phyloP scores from a whole-genome alignment of 768 basidiomycete species.

The Trametes meyenii region DNA sequence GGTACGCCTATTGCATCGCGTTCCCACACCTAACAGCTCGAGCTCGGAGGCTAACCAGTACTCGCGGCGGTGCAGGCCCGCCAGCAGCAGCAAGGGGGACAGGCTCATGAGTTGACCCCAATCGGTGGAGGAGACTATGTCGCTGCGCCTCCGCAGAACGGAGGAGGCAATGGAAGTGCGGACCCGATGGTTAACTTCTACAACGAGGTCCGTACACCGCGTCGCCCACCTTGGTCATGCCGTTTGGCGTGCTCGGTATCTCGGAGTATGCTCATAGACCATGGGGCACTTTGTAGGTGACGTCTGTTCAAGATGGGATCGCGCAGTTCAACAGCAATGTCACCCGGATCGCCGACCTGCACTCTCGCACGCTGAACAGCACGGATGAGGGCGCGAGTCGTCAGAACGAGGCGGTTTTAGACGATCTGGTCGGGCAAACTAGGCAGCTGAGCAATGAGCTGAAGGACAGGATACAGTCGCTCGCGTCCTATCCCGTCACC shows the following conservation, averaged over 20 bases:
- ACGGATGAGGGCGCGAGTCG: conserved; percentile 70
- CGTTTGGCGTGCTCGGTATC: not conserved
- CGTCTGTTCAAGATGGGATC: conserved; percentile 72
- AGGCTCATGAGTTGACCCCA: conserved; percentile 37
- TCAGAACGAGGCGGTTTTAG: conserved; percentile 62
- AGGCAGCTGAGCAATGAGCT: conserved; percentile 67
- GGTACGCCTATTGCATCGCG: conserved; percentile 24
- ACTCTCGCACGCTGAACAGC: conserved; percentile 74
- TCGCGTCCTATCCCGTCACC: conserved; percentile 66
- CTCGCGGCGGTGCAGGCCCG: conserved; percentile 31
- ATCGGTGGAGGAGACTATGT: conserved; percentile 21
- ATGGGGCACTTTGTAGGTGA: conserved; percentile 50
- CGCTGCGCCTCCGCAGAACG: conserved; percentile 26
- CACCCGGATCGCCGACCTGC: conserved; percentile 66
- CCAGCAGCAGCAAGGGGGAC: conserved; percentile 30
- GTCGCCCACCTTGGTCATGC: not conserved
- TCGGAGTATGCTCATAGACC: not conserved
- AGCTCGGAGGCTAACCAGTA: conserved; percentile 11
- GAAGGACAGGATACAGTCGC: conserved; percentile 71
- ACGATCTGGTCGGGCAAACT: conserved; percentile 72
- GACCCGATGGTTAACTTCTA: conserved; percentile 37
- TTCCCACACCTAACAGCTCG: not conserved
- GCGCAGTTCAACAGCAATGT: conserved; percentile 72
- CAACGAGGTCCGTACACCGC: conserved; percentile 31
- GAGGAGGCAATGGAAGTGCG: conserved; percentile 25